A percentile compares a stretch with the other conserved stretches of the same genome.
These are phyloP conservation scores for Penicillium occitanis DNA, from an alignment of 2,329 filamentous ascomycete species.

Conservation along the genomic window DNA sequence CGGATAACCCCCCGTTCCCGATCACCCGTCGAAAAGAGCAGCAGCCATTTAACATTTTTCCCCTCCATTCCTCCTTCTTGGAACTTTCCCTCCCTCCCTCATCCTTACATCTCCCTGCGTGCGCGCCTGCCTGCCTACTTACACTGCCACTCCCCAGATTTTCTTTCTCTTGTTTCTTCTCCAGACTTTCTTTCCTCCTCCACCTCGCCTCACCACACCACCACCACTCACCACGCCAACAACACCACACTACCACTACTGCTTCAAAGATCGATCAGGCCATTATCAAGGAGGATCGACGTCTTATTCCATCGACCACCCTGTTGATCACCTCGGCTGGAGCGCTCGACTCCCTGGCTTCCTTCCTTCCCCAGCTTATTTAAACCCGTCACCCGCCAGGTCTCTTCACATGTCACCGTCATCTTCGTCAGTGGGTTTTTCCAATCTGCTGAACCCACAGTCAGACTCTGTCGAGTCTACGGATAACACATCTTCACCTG, in stretches of 20 bases:
- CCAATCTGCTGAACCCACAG: slow-evolving; percentile 68
- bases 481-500: not conserved
- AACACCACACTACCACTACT: slow-evolving; percentile 21
- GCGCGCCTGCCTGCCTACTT: not conserved
- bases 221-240: slow-evolving; percentile 18
- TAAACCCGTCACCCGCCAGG: slow-evolving; percentile 18
- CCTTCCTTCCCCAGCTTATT: not conserved
- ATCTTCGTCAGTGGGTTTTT: slow-evolving; percentile 72
- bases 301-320: not conserved
- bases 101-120: slow-evolving; percentile 19
- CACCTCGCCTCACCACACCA: not conserved
- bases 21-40: slow-evolving; percentile 24
- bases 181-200: slow-evolving; percentile 22
- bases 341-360: slow-evolving; percentile 5
- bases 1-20: slow-evolving; percentile 26
- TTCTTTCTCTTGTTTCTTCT: slow-evolving; percentile 24
- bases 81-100: slow-evolving; percentile 25
- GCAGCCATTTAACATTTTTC: slow-evolving; percentile 16
- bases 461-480: slow-evolving; percentile 12
- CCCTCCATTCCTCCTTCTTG: slow-evolving; percentile 25
- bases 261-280: not conserved
- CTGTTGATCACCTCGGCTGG: slow-evolving; percentile 6
- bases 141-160: slow-evolving; percentile 16
- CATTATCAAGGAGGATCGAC: slow-evolving; percentile 5
- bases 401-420: slow-evolving; percentile 70